Evolutionary conservation across 768 basidiomycete species (phyloP), one percentile per base, ranked within the genome.

Genomic region (Suillus occidentalis): DNA sequence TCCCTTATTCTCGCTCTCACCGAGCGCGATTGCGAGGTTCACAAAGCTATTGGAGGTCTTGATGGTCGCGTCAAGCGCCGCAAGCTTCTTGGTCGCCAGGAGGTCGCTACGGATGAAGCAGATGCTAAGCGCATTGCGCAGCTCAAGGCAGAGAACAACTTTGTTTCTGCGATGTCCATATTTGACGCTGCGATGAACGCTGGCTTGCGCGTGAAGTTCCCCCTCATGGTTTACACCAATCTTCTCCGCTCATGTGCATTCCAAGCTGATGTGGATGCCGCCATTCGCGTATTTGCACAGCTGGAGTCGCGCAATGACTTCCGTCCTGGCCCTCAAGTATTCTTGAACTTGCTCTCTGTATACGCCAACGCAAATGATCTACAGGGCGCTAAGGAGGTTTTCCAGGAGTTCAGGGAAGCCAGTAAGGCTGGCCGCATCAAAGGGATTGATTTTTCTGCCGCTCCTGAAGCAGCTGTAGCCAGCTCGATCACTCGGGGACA

Each of bases 131-230:
- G 81, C 10, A 80, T 85, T 47, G 75, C 74, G 0, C 66, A 75
- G 2, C 82, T 93, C 28, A 77, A 78, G 25, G 69, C 80, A 36
- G 94, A 96, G 72, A 84, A 86, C 70, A 93, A 91, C 67, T 88
- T 94, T 65, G 72, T 79, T 0, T 83, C 87, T 0, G 93, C 93
- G 0, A 79, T 94, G 78, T 82, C 85, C 18, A 77, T 96, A 18
- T 95, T 95, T 75, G 82, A 89, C 31, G 82, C 86, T 0, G 82
- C 87, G 20, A 77, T 81, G 9, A 74, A 81, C 28, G 66, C 73
- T 10, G 65, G 72, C 18, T 76, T 77, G 25, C 65, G 62, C 22
- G 25, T 50, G 9, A 42, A 71, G n/a, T 49, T 87, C 53, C 76
- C 79, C 0, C 42, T 76, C 4, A 55, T 59, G 18, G 71, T 85